Base-by-base conservation (phyloP, 2,329 filamentous ascomycete species). In the Arthrocladium fulminans region DNA sequence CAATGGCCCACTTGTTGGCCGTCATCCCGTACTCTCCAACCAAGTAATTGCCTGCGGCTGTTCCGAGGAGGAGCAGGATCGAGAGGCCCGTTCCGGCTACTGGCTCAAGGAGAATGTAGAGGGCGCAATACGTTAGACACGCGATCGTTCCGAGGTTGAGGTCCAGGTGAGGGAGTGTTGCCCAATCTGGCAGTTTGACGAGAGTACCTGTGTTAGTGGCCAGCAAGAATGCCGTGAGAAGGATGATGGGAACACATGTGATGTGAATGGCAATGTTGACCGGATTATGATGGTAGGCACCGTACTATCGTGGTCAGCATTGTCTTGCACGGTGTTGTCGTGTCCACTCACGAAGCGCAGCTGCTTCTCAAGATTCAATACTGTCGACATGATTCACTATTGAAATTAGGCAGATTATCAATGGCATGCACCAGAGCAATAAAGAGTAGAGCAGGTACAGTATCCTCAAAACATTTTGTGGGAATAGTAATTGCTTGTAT, bases 51-150 rank as follows among this genome's bases (percentile, higher is more conserved):
- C 78, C 78, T 49, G 77, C 80, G 3, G 86, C 88, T 8, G 88
- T 84, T 47, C 79, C 80, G 17, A 72, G 83, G 37, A 97, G 70
- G 51, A 95, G 81, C 25, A 96, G 73, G 2, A 86, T 77, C 4
- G 86, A 81, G 35, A 95, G 72, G 23, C 86, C 70, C 9, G 80
- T 81, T 44, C 92, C 92, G 9, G 92, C 92, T 1, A 97, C 88
- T 1, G 92, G 92, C 63, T 98, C 92, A 61, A 98, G 83, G 19
- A 98, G 77, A 41, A 97, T 75, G 63, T 97, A 98, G 48, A 96
- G 77, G 1, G 76, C 76, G 30, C 84, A 77, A 68, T 92, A 96
- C 23, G 82, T 58, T 8, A 80, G 59, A 35, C 73, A 73, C 45
- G 67, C 70, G 50, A 78, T 70, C 2, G 79, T 81, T 44, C 76